Base-by-base conservation (phyloP, 441 rosid species). In the Mallotus japonicus region DNA sequence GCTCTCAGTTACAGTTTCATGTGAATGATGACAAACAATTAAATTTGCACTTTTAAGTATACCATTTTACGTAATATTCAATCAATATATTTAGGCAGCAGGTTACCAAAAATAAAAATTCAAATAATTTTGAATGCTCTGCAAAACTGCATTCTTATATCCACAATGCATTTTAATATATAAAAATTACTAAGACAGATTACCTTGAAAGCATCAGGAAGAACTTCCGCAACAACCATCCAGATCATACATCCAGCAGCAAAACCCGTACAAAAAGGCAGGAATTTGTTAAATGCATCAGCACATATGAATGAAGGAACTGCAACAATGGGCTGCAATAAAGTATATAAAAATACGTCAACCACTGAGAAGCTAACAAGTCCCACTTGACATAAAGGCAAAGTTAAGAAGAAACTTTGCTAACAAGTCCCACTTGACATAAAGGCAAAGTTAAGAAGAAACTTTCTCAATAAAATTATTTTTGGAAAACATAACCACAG, bases 221-320 rank as follows among this genome's bases (percentile, higher is more conserved):
- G 97, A 66, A 96, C 98, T 85, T 96, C 99, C 56, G 98, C 98
- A 83, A 96, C 82, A 69, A 96, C 99, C 98, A 96, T 96, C 99
- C 99, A 93, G 61, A 96, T 90, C 99, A 96, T 96, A 77, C 99
- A 96, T 50, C 98, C 99, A 80, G 98, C 99, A 64, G 99, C 98
- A 86, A 96, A 96, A 73, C 99, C 98, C 60, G 99, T 93, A 74
- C 99, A 96, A 78, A 96, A 96, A 60, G 99, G 99, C 74, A 93
- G 87, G 80, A 93, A 85, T 78, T 93, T 96, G 88, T 84, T 90
- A 76, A 96, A 96, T 50, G 97, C 90, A 87, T 89, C 99, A 40
- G 99, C 99, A 61, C 99, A 96, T 57, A 96, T 87, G 75, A 93
- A 96, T 13, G 98, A 90, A 69, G 99, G 99, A 84, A 96, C 98